Conservation (phyloP, 2,329 filamentous ascomycete genomes). For the Colletotrichum liriopes region DNA sequence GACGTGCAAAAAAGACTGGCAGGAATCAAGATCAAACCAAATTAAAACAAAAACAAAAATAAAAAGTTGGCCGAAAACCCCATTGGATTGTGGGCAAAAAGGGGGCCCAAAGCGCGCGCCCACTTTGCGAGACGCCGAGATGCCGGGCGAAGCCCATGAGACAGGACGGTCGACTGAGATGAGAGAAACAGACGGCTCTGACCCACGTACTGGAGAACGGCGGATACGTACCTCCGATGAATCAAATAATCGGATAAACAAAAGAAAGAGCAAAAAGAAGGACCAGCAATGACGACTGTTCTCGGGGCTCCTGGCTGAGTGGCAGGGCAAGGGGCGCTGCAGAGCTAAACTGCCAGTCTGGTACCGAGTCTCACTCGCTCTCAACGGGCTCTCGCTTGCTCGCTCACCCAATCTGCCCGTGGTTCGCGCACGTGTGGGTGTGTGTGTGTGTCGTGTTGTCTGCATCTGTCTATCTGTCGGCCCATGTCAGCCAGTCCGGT, state of each 20-base stretch:
- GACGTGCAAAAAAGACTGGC: no score
- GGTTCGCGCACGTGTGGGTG: no score
- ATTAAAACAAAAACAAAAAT: neutral
- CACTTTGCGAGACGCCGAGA: constrained; percentile 39
- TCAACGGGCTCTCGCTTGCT: neutral
- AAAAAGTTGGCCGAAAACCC: constrained; percentile 6
- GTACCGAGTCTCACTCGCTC: constrained; percentile 1
- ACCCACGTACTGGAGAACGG: constrained; percentile 11
- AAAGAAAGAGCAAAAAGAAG: no score
- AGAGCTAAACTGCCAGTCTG: neutral
- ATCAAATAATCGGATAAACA: neutral
- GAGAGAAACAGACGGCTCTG: neutral
- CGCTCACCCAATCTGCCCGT: neutral
- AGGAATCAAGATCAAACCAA: neutral
- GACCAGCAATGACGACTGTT: neutral
- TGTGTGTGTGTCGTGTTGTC: neutral
- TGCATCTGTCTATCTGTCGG: neutral
- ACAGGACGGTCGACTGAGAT: neutral
- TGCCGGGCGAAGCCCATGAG: constrained; percentile 36
- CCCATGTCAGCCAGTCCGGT: constrained; percentile 2
- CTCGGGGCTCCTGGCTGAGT: neutral
- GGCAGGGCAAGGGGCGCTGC: neutral
- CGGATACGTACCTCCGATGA: neutral
- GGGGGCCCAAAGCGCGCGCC: constrained; percentile 7
- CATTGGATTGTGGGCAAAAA: neutral